These are phyloP conservation scores for Pelargonium nanum DNA, from an alignment of 345 rosid genomes.

Conservation along the genomic window DNA sequence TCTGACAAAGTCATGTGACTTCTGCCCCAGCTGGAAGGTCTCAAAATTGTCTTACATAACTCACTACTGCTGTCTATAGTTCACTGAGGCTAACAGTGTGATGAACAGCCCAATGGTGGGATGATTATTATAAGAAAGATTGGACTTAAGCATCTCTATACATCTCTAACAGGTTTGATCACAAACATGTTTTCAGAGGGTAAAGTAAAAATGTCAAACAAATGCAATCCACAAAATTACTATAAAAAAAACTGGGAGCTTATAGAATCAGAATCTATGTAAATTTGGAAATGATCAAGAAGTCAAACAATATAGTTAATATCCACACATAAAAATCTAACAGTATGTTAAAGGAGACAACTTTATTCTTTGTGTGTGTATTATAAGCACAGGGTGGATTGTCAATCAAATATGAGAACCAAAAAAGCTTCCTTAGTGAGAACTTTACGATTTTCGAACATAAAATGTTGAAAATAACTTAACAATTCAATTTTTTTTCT, in stretches of 20 bases:
- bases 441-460: background rate
- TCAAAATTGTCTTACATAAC: background rate
- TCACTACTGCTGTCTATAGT: background rate
- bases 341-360: background rate
- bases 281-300: too few relatives aligned
- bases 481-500: background rate
- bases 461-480: conserved; percentile 2
- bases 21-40: background rate
- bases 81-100: background rate
- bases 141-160: background rate
- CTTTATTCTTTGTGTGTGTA: background rate
- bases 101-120: background rate
- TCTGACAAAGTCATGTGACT: background rate
- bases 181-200: background rate
- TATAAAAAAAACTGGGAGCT: background rate
- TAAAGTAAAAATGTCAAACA: background rate
- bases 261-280: background rate
- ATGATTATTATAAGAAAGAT: background rate
- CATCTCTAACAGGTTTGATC: background rate
- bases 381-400: background rate
- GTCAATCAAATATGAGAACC: background rate
- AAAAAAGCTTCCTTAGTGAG: background rate
- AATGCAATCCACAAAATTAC: background rate
- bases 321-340: too few relatives aligned
- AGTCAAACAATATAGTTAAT: too few relatives aligned